Evolutionary conservation across 306 rosid genomes (phyloP), one percentile per base, ranked within the genome.

Genomic region (Betula pendula): DNA sequence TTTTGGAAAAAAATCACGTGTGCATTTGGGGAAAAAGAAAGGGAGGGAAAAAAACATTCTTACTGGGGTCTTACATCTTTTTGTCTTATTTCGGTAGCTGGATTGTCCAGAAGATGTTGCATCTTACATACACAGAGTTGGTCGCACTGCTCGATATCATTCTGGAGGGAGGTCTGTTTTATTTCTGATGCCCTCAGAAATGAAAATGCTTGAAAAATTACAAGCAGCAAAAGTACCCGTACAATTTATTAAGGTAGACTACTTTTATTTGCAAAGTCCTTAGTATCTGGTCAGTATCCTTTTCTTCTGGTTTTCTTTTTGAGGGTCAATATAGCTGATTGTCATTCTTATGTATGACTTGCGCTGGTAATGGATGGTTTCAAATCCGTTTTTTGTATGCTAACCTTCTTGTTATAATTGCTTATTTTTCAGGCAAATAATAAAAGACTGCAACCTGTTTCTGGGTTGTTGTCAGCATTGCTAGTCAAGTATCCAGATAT

Each of bases 101-200:
- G 98, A 92, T 85, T 95, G 98, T 81, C 97, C 98, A 20, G 97
- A 92, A 60, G 85, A 89, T 82, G 94, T 89, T 60, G 93, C 89
- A 73, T 78, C 96, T 56, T 95, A 95, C 86, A 92, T 95, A 78
- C 97, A 95, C 69, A 88, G 97, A 89, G 98, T 92, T 84, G 98
- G 98, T 8, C 96, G 98, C 53, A 95, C 98, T 68, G 98, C 97
- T 51, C 97, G 96, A 31, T 89, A 89, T 76, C 83, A 85, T 33
- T 90, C 97, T 74, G 83, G 65, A 75, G 98, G 98, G 82, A 84
- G 79, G 80, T 89, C 98, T 56, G 89, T 92, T 77, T 81, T 95
- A 75, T 92, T 95, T 88, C 63, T 95, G 70, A 68, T 76, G 85
- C 96, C 98, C 24, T 92, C 97, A 20, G 97, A 95, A 82, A 84